These are phyloP conservation scores for Ramaria sp. DNA, from an alignment of 768 basidiomycete genomes.

Conservation along the genomic window DNA sequence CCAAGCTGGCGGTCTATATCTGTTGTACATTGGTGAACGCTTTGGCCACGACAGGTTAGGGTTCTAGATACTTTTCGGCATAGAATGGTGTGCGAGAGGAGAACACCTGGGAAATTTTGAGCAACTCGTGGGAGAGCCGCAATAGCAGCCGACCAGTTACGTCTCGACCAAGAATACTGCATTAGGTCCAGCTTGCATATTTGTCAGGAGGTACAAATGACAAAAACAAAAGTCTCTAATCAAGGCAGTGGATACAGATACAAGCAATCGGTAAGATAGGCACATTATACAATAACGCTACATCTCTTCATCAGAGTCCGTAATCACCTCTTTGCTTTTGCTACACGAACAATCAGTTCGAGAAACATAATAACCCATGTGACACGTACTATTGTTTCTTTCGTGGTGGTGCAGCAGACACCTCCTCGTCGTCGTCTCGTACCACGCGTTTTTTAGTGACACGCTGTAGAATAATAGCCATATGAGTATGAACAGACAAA, in stretches of 20 bases:
- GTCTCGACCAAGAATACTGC: not conserved
- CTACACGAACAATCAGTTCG: conserved; percentile 27
- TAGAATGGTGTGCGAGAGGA: not conserved
- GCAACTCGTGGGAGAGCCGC: not conserved
- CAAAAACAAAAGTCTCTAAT: not conserved
- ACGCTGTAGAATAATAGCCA: conserved; percentile 19
- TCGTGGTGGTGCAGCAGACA: conserved; percentile 18
- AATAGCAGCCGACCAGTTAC: not conserved
- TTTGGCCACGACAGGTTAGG: not conserved
- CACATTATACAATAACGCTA: conserved; percentile 9
- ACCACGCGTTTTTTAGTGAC: conserved; percentile 64
- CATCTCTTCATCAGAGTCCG: conserved; percentile 83
- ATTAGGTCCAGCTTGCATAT: not conserved
- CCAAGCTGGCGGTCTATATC: not conserved
- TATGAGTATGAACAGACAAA: not conserved
- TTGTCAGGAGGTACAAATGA: not conserved
- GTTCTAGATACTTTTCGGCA: not conserved
- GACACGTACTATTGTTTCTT: conserved; percentile 66
- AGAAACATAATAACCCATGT: not conserved
- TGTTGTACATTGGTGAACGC: not conserved
- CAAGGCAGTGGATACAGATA: conserved; percentile 1
- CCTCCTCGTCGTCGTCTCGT: conserved; percentile 71
- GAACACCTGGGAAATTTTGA: not conserved
- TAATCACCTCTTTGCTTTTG: conserved; percentile 82
- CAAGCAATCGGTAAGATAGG: not conserved